These are phyloP conservation scores for Eucalyptus cloeziana DNA, from an alignment of 345 rosid genomes.

Conservation along the genomic window DNA sequence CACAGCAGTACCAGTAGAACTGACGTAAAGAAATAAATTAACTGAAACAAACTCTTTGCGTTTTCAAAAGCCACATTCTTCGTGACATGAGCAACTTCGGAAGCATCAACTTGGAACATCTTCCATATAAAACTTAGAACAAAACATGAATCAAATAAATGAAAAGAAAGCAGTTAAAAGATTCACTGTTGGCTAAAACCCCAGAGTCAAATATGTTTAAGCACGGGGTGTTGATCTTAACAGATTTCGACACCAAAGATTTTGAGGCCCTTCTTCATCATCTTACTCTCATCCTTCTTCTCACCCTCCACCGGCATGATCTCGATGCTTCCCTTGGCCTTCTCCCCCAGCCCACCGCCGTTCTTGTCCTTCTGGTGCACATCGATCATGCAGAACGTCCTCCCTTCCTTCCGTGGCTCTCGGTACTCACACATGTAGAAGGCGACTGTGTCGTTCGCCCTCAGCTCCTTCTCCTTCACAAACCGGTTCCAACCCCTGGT, in stretches of 20 bases:
- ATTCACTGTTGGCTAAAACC: background rate
- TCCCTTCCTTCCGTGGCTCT: background rate
- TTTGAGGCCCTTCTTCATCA: conserved; percentile 6
- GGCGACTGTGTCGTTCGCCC: conserved; percentile 33
- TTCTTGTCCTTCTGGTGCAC: background rate
- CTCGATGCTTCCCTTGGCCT: background rate
- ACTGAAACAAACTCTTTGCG: background rate
- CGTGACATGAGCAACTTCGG: background rate
- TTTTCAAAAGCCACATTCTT: background rate
- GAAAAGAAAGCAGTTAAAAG: background rate
- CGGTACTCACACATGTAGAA: conserved; percentile 28
- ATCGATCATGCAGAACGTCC: conserved; percentile 29
- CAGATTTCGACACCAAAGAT: conserved; percentile 35
- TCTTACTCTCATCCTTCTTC: background rate
- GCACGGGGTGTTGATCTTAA: background rate
- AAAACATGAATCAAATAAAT: background rate
- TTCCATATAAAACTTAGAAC: background rate
- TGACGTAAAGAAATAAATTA: background rate
- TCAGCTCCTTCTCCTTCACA: conserved; percentile 51
- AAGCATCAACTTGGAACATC: background rate
- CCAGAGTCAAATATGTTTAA: background rate
- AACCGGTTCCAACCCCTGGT: conserved; percentile 81
- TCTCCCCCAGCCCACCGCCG: background rate
- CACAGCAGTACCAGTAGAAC: background rate
- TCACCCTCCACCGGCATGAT: background rate